A percentile compares a stretch with the other conserved stretches of the same genome.
Evolutionary conservation across 2,329 filamentous ascomycete species (phyloP).

Genomic region (Fusarium sp.): DNA sequence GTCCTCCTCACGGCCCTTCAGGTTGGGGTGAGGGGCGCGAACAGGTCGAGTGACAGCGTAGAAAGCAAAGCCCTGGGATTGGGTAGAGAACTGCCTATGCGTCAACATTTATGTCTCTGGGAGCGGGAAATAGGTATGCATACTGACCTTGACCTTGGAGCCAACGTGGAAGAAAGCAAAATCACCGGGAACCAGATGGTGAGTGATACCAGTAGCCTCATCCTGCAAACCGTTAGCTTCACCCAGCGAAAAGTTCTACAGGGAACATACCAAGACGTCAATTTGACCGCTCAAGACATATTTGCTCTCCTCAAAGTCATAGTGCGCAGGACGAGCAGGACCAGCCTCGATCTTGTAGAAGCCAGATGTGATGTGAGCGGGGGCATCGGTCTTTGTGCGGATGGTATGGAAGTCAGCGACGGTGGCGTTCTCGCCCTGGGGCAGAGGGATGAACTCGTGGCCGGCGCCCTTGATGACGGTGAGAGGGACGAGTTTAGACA

Average conservation of each 20-base stretch:
- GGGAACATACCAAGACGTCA: constrained; percentile 32
- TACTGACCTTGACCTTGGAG: constrained; percentile 38
- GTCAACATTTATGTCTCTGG: not conserved
- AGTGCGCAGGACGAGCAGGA: constrained; percentile 30
- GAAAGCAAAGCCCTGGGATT: constrained; percentile 37
- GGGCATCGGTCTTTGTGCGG: constrained; percentile 39
- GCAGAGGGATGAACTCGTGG: constrained; percentile 38
- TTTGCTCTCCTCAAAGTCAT: constrained; percentile 40
- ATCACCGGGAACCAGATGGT: constrained; percentile 34
- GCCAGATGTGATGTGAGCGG: constrained; percentile 35
- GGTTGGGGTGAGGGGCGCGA: constrained; percentile 35
- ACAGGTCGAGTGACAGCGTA: constrained; percentile 39
- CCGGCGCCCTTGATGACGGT: constrained; percentile 40
- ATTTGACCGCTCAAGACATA: constrained; percentile 39
- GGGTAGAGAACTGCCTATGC: constrained; percentile 33
- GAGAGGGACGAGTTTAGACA: constrained; percentile 39
- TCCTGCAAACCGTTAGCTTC: constrained; percentile 18
- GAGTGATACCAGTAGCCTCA: constrained; percentile 39
- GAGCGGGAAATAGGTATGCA: rapidly evolving
- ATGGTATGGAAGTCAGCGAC: constrained; percentile 38
- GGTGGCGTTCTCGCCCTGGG: constrained; percentile 38
- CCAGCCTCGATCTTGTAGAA: constrained; percentile 41
- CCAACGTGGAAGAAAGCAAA: constrained; percentile 41
- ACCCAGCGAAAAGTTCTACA: rapidly evolving
- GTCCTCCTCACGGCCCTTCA: constrained; percentile 34